Conservation (phyloP, 257 asterid species). For the Solanum sejunctum region DNA sequence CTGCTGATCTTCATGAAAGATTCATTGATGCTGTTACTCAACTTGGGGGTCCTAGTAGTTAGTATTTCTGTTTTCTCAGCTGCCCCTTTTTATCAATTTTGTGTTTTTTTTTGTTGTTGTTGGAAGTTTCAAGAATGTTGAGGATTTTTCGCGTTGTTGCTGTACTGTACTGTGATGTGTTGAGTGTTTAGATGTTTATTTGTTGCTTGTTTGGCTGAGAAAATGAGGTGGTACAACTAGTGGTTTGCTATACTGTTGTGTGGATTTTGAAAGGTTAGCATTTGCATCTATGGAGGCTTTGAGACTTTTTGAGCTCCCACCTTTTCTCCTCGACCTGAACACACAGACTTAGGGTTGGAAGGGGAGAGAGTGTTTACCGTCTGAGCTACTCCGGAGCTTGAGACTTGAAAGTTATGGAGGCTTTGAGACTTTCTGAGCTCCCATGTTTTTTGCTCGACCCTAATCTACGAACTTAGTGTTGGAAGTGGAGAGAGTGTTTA, state of each 20-base stretch:
- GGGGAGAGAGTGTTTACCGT: too few species aligned
- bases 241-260: not conserved
- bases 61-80: constrained; percentile 13
- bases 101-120: not conserved
- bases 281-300: not conserved
- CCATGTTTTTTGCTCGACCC: too few species aligned
- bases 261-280: not conserved
- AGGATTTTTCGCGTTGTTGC: not conserved
- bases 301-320: not conserved
- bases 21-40: constrained; percentile 77
- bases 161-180: not conserved
- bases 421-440: not conserved
- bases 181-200: not conserved
- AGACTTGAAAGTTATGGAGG: not conserved
- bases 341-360: too few species aligned
- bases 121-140: not conserved
- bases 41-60: constrained; percentile 74
- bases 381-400: too few species aligned
- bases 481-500: too few species aligned
- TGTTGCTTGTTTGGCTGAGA: not conserved
- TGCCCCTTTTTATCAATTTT: not conserved
- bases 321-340: too few species aligned
- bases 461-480: too few species aligned
- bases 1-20: constrained; percentile 74
- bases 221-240: not conserved